Evolutionary conservation across 169 alveolate species (phyloP), one percentile per base, ranked within the genome.

Genomic region (Plasmodium gonderi): DNA sequence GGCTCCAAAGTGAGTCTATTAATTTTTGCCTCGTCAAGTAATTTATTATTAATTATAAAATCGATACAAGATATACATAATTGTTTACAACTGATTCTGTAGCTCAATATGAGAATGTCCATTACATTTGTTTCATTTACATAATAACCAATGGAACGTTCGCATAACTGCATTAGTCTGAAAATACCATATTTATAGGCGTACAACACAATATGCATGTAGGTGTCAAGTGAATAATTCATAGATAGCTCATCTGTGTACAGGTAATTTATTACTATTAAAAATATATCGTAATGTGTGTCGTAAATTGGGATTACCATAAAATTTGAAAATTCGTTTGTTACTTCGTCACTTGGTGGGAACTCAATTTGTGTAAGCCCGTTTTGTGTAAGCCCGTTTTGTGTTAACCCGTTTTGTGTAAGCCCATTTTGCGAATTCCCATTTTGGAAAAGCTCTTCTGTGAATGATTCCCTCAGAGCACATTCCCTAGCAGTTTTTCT

Each of bases 61-160:
- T 80, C 91, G n/a, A 80, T 40, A 36, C 91, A 80, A 42, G 72
- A 65, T 64, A 33, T 80, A 38, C 91, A 80, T 80, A 80, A 69
- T 49, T 80, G 91, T 12, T 80, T 60, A 2, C 80, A 80, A 20
- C 54, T 26, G 31, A 38, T 60, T 80, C 79, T 64, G 54, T 80
- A 80, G 9, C 80, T 65, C 47, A 80, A 38, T 6, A 80, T 29
- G 60, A 67, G 31, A 17, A 80, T 80, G 47, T 80, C 64, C 38
- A 80, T 36, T 5, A 65, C 91, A 14, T 80, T 80, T 2, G 23
- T 1, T 45, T 67, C 72, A 33, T 80, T 67, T 80, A 65, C 36
- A 29, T 80, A 20, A 45, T 80, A 33, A 29, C 80, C 33, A 17
- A 80, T 33, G 17, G 51, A 29, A 0, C 31, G 67, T 12, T 80